Evolutionary conservation across 176 grass and related monocot genomes (phyloP).

Genomic region (Pharus latifolius): DNA sequence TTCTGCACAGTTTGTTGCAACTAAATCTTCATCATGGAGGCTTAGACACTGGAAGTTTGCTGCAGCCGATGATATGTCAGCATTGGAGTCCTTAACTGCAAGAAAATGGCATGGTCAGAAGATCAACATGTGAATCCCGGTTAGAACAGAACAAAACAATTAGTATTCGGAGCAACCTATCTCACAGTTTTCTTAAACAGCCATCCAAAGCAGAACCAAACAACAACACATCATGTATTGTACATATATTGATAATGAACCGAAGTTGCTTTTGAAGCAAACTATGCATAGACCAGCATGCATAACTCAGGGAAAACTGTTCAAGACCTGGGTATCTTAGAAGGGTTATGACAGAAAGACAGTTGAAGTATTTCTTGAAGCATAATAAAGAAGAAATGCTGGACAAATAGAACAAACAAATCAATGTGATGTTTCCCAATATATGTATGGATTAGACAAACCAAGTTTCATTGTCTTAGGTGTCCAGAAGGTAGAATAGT

Average conservation of each 20-base stretch:
- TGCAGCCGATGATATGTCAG: conserved; percentile 37
- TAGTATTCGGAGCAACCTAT: neutral
- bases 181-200: neutral
- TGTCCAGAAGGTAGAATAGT: too few relatives aligned
- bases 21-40: conserved; percentile 58
- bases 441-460: too few relatives aligned
- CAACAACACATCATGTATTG: neutral
- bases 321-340: too few relatives aligned
- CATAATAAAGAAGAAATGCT: too few relatives aligned
- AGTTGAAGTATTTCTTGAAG: too few relatives aligned
- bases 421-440: too few relatives aligned
- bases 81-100: conserved; percentile 52
- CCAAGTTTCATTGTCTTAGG: too few relatives aligned
- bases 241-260: neutral
- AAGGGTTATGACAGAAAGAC: too few relatives aligned
- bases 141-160: neutral
- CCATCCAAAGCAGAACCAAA: conserved; percentile 2
- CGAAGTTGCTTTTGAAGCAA: neutral
- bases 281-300: neutral
- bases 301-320: neutral
- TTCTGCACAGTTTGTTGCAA: conserved; percentile 26
- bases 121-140: neutral
- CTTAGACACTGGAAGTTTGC: conserved; percentile 64
- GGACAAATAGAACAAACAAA: too few relatives aligned
- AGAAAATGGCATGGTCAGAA: neutral